Evolutionary conservation across 805 yeast genomes (phyloP), one percentile per base, ranked within the genome.

Genomic region (Saccharomycopsis babjevae): DNA sequence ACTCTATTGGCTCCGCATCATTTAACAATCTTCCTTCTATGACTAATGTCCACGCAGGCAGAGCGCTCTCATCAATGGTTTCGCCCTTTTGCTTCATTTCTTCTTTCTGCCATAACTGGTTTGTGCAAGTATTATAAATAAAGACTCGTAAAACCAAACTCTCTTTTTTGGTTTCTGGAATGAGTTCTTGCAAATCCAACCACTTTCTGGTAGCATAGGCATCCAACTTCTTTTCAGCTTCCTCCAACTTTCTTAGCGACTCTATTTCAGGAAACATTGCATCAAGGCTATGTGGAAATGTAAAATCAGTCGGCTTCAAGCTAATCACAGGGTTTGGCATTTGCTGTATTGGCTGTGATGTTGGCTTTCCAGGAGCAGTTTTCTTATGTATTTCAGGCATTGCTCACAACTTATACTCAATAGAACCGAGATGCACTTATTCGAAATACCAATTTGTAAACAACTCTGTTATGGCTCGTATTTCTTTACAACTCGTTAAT

Each of bases 191-290:
- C 61, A 91, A 77, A 68, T 93, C 98, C 59, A 89, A 80, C 64
- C 89, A 81, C 71, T 93, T 93, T 62, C 96, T 83, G 54, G 92
- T 84, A 43, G 89, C 83, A 65, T 88, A 79, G 61, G 93, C 81
- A 71, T 94, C 98, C 55, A 93, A 73, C 64, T 83, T 80, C 63
- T 83, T 81, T 71, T 94, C 99, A n/a, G 92, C 89, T 8, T 87
- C 90, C 65, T 81, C 80, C 55, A 93, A 76, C 59, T 83, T 79
- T 68, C 86, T 82, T 72, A 88, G 89, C 61, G 84, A 75, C 20
- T 79, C 83, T n/a, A 89, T 84, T 68, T 89, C 89, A 6, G 93
- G 90, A 7, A 88, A 71, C 22, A 78, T 67, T 6, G 72, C 69
- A 60, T 74, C 76, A 32, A 83, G 69, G 46, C 77, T 72, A 11